Evolutionary conservation across 768 basidiomycete species (phyloP).

Genomic region (Boletus vermiculosoides): DNA sequence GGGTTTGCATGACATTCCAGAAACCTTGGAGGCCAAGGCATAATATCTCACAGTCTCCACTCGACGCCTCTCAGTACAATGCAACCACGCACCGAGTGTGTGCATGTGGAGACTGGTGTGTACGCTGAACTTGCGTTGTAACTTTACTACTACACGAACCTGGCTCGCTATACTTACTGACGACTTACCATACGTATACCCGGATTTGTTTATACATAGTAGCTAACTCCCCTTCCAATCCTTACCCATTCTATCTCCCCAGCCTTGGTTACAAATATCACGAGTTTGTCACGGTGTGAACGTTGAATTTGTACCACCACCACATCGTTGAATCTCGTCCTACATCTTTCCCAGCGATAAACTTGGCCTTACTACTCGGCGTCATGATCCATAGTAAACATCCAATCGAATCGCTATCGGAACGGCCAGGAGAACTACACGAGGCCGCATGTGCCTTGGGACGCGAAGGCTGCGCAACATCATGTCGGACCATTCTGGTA

Average conservation of each 20-base stretch:
- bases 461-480: constrained; percentile 15
- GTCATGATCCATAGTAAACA: background rate
- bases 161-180: constrained; percentile 7
- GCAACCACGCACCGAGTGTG: background rate
- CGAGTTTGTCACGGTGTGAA: background rate
- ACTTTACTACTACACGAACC: constrained; percentile 5
- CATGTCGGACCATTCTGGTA: constrained; percentile 3
- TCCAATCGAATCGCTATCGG: constrained; percentile 7
- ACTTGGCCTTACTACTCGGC: background rate
- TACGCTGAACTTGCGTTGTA: constrained; percentile 6
- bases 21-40: constrained; percentile 20
- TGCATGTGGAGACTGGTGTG: background rate
- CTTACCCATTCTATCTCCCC: background rate
- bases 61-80: constrained; percentile 29
- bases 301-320: background rate
- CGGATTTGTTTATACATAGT: constrained; percentile 21
- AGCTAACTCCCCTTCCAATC: constrained; percentile 8
- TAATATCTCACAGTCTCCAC: constrained; percentile 7
- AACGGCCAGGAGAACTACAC: constrained; percentile 24
- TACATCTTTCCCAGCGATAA: background rate
- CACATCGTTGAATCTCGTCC: background rate
- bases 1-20: constrained; percentile 8
- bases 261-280: background rate
- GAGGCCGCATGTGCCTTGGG: constrained; percentile 14
- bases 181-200: constrained; percentile 24